phyloP scores from a whole-genome alignment of 495 filamentous ascomycete genomes.

The Melanomma pulvis-pyrius region DNA sequence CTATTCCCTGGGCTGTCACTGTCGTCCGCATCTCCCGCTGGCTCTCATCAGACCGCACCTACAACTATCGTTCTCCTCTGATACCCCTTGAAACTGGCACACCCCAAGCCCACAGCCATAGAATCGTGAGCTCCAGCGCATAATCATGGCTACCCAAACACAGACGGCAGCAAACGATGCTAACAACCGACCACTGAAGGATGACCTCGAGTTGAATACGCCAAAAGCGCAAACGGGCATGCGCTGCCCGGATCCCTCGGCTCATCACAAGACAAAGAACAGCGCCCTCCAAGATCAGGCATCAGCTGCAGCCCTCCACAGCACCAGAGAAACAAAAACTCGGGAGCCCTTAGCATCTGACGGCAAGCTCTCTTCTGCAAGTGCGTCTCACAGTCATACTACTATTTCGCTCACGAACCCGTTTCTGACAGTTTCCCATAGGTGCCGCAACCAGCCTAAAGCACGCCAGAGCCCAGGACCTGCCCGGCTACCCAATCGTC shows the following conservation, averaged over 20 bases:
- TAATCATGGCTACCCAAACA: constrained; percentile 28
- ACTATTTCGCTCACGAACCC: neutral
- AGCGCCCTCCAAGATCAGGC: constrained; percentile 45
- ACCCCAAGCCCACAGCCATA: neutral
- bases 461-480: constrained; percentile 67
- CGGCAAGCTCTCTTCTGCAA: constrained; percentile 57
- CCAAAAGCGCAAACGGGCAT: constrained; percentile 7
- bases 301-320: constrained; percentile 50
- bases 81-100: neutral
- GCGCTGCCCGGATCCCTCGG: constrained; percentile 47
- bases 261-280: constrained; percentile 42
- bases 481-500: constrained; percentile 66
- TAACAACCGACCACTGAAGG: constrained; percentile 5
- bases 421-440: constrained; percentile 26
- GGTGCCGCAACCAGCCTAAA: constrained; percentile 65
- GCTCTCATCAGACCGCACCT: neutral
- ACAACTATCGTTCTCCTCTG: neutral
- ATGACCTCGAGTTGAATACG: neutral
- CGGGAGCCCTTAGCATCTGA: constrained; percentile 49
- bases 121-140: constrained; percentile 1
- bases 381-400: constrained; percentile 42
- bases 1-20: constrained; percentile 1
- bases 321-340: constrained; percentile 46
- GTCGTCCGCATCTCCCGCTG: neutral
- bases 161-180: constrained; percentile 23